Evolutionary conservation across 805 yeast genomes (phyloP).

Genomic region (Sugiyamaella floridensis): DNA sequence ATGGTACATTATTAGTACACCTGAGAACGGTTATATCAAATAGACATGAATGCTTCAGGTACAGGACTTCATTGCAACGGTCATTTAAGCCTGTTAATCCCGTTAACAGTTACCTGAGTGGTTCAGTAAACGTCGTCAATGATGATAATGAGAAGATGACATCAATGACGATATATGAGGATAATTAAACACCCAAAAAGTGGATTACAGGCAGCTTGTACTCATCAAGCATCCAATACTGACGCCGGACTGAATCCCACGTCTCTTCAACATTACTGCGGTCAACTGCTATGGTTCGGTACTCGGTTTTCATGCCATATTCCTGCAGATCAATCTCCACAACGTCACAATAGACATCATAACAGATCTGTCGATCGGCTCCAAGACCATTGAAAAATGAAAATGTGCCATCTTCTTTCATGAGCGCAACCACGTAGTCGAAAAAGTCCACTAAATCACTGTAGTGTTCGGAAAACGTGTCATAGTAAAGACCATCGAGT

Average conservation of each 20-base stretch:
- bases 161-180: background rate
- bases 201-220: slow-evolving; percentile 27
- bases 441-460: slow-evolving; percentile 79
- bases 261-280: slow-evolving; percentile 32
- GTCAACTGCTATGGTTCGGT: slow-evolving; percentile 32
- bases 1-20: no score
- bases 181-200: slow-evolving; percentile 7
- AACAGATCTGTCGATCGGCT: slow-evolving; percentile 66
- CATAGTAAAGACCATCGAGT: slow-evolving; percentile 89
- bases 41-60: no score
- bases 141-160: no score
- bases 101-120: no score
- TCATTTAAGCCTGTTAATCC: no score
- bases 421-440: slow-evolving; percentile 72
- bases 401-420: slow-evolving; percentile 66
- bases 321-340: slow-evolving; percentile 73
- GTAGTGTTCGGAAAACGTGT: slow-evolving; percentile 90
- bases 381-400: slow-evolving; percentile 91
- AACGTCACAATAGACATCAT: slow-evolving; percentile 77
- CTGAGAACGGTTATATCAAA: no score
- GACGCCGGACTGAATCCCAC: slow-evolving; percentile 30
- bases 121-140: no score
- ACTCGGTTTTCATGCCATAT: slow-evolving; percentile 68
- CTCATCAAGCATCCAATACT: slow-evolving; percentile 29
- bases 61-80: no score